Evolutionary conservation across 1,284 basidiomycete genomes (phyloP).

Genomic region (Exsudoporus floridanus): DNA sequence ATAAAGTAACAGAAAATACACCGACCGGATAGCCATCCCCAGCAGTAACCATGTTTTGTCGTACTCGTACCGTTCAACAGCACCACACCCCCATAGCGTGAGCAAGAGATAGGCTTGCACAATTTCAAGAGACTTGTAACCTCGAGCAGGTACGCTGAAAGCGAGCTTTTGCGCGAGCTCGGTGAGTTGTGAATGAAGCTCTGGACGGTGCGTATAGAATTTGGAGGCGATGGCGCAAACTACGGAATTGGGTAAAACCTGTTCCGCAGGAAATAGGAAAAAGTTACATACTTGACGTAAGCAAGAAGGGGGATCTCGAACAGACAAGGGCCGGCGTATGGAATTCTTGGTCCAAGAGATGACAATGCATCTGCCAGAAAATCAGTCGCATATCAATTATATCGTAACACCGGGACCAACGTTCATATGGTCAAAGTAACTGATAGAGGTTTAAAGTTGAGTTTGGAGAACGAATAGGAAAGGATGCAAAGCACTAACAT

Average conservation of each 20-base stretch:
- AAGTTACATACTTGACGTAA: slow-evolving; percentile 78
- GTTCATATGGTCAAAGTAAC: slow-evolving; percentile 77
- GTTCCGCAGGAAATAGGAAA: neutral
- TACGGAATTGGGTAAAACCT: slow-evolving; percentile 32
- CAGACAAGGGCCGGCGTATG: slow-evolving; percentile 92
- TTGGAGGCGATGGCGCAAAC: slow-evolving; percentile 93
- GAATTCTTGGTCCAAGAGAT: slow-evolving; percentile 79
- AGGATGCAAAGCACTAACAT: slow-evolving; percentile 59
- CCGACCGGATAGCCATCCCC: slow-evolving; percentile 81
- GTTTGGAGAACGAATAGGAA: slow-evolving; percentile 7
- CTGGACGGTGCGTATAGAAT: slow-evolving; percentile 83
- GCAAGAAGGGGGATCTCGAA: slow-evolving; percentile 86
- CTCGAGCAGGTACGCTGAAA: slow-evolving; percentile 80
- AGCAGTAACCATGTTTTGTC: slow-evolving; percentile 93
- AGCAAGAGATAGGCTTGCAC: slow-evolving; percentile 88
- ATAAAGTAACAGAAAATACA: slow-evolving; percentile 1
- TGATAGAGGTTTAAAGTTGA: slow-evolving; percentile 33
- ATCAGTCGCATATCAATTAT: slow-evolving; percentile 3
- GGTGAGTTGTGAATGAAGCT: slow-evolving; percentile 79
- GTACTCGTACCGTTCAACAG: slow-evolving; percentile 92
- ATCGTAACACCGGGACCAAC: slow-evolving; percentile 42
- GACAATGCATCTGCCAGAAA: slow-evolving; percentile 59
- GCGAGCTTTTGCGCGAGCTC: slow-evolving; percentile 90
- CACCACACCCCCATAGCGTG: slow-evolving; percentile 84
- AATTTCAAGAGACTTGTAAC: slow-evolving; percentile 95